phyloP scores from a whole-genome alignment of 169 alveolate species.

The Eimeria zaria region DNA sequence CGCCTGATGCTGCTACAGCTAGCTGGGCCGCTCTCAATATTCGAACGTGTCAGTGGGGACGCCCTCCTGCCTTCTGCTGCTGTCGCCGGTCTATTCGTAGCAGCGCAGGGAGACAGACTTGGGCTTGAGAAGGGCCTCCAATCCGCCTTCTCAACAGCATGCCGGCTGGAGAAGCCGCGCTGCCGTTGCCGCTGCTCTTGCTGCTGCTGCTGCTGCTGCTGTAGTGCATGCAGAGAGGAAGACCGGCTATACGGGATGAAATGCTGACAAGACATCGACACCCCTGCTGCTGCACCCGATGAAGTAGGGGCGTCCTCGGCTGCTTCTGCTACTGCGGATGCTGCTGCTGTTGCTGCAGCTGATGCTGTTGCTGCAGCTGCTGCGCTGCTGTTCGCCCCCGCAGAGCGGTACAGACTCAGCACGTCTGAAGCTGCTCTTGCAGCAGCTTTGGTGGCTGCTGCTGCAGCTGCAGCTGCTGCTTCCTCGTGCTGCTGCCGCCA shows the following conservation, averaged over 20 bases:
- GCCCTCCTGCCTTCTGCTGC: not conserved
- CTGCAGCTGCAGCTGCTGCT: constrained; percentile 35
- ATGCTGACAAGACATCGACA: constrained; percentile 4
- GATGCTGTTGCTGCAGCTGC: constrained; percentile 35
- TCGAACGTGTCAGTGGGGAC: not conserved
- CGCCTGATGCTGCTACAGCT: constrained; percentile 1
- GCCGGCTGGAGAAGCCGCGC: not conserved
- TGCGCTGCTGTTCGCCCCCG: constrained; percentile 21
- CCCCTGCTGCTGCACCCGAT: constrained; percentile 14
- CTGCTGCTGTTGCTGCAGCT: constrained; percentile 23
- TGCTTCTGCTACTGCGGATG: constrained; percentile 11
- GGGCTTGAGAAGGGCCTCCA: not conserved
- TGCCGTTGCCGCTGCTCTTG: constrained; percentile 3
- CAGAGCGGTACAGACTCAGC: not conserved
- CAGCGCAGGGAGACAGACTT: not conserved
- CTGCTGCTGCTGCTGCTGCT: constrained; percentile 44
- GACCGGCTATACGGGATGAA: not conserved
- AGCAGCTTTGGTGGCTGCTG: constrained; percentile 23
- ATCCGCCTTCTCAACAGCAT: not conserved
- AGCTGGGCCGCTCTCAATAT: not conserved
- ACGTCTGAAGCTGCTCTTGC: constrained; percentile 31
- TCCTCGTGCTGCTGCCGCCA: constrained; percentile 53
- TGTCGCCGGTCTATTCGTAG: not conserved
- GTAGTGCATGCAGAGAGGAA: not conserved
- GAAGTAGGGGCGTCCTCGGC: not conserved